Conservation (phyloP, 1,139 yeast genomes). For the Hanseniaspora sp. region DNA sequence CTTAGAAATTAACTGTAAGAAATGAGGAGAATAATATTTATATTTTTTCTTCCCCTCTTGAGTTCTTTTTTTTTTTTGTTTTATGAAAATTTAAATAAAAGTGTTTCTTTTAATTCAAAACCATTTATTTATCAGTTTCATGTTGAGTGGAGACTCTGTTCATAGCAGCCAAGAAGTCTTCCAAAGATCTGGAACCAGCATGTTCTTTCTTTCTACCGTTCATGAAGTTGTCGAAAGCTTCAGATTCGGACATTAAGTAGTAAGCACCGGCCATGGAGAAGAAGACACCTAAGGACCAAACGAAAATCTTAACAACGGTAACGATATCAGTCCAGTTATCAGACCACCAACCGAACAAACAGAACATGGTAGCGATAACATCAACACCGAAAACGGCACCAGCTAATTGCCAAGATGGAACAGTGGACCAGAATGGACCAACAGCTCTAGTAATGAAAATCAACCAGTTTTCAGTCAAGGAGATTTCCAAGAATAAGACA, state of each 20-base stretch:
- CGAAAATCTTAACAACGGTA: conserved; percentile 85
- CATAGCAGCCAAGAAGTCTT: conserved; percentile 94
- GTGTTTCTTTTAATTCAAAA: neutral
- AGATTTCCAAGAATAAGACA: conserved; percentile 81
- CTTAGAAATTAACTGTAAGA: too few relatives aligned
- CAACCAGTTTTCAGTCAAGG: conserved; percentile 92
- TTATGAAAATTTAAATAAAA: neutral
- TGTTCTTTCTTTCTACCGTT: conserved; percentile 75
- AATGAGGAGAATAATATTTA: too few relatives aligned
- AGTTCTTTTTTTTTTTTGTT: neutral
- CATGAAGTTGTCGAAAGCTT: conserved; percentile 82
- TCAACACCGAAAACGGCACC: conserved; percentile 88
- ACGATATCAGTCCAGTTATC: conserved; percentile 96
- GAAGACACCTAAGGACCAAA: conserved; percentile 93
- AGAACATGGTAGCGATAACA: conserved; percentile 79
- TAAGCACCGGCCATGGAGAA: conserved; percentile 94
- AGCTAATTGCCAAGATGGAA: conserved; percentile 88
- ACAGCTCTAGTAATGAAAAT: conserved; percentile 90
- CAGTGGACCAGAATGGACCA: conserved; percentile 90
- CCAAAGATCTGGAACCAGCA: conserved; percentile 67
- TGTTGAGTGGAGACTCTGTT: conserved; percentile 97
- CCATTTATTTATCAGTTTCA: conserved; percentile 44
- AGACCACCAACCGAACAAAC: conserved; percentile 95
- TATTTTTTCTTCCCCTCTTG: too few relatives aligned
- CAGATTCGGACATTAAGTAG: conserved; percentile 82